Evolutionary conservation across 176 grass and related monocot species (phyloP), one percentile per base, ranked within the genome.

Genomic region (Juncus effusus): DNA sequence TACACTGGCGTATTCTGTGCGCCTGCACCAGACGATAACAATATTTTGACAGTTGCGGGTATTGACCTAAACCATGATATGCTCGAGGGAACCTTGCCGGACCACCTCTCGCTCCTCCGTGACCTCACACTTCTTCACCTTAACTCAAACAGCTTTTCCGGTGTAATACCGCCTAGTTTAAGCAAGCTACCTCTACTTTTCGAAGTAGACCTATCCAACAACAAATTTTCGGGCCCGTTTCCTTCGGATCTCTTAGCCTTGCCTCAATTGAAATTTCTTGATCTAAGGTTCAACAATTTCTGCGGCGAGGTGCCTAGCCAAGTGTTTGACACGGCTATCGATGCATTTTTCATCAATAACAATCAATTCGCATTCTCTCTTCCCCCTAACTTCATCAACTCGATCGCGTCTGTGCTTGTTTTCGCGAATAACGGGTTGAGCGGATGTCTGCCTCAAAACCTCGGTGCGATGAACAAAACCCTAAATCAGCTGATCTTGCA

Each of bases 271-370:
- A 81, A 85, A 67, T 95, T 80, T 54, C 58, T 89, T 58, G 90
- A 95, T 76, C 69, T 94, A 70, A 71, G 90, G 67, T 95, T 76
- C 38, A 95, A 95, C 82, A 83, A 76, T 67, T 81, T 96, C 55
- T 81, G 62, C 49, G 92, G 87, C 5, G 66, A 86, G 58, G 82
- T 96, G 64, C 91, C 91, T 2, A 45, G 54, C 58, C 63, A 68
- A 4, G 69, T 96, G 16, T 96, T 96, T 47, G 84, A 96, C n/a
- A 76, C 80, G 14, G 72, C 53, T 40, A 79, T 91, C n/a, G 92
- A 96, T 47, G 92, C 92, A 8, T 75, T 96, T 13, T 96, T 96
- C 76, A 80, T 88, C 65, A 96, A 96, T 71, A 82, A 96, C 70
- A 96, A 96, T 87, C 57, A 88, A 40, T 91, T 96, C 80, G 59